Base-by-base conservation (phyloP, 2,329 filamentous ascomycete species). In the Colletotrichum cuscutae region DNA sequence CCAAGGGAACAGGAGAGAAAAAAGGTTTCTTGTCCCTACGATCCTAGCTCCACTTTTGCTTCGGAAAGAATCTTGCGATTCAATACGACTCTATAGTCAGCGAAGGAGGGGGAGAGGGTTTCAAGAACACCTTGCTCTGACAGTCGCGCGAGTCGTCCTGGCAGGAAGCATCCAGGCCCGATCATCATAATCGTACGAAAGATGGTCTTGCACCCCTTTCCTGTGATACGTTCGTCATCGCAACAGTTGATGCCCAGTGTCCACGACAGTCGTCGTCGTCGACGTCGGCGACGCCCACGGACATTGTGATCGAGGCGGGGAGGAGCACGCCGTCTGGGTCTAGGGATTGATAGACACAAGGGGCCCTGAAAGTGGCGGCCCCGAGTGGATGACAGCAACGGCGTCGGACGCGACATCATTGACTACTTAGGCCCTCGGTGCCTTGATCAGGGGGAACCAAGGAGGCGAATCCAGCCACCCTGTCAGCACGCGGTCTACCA, bases 1-100 rank as follows among this genome's bases (percentile, higher is more conserved):
- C 58, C 42, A 13, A 52, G 26, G 26, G 59, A 54, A 52, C 22
- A 49, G 32, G 30, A 35, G 24, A 52, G 57, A 56, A 66, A 54
- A 54, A 72, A 70, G 35, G 65, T 69, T 65, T 72, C 59, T 61
- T 72, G 65, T 65, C 70, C 30, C 56, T 72, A 56, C 66, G 54
- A 64, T 66, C 32, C 53, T 63, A 64, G 60, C 28, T 56, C 70
- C 70, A 72, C 70, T 70, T 63, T 70, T 49, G 46, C 59, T 60
- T 70, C 66, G 70, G 70, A 72, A 49, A 69, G 70, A 72, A 69
- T 72, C 53, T 70, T 72, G 70, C 65, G 70, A 70, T 72, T 54
- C 70, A 69, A 57, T 72, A 64, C 60, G 56, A 72, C 70, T 64
- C 54, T 70, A 35, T 49, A 30, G 54, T n/a, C 15, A 54, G 65